A percentile compares a stretch with the other conserved stretches of the same genome.
phyloP scores from a whole-genome alignment of 495 filamentous ascomycete species.

The Tuber microsphaerosporum region DNA sequence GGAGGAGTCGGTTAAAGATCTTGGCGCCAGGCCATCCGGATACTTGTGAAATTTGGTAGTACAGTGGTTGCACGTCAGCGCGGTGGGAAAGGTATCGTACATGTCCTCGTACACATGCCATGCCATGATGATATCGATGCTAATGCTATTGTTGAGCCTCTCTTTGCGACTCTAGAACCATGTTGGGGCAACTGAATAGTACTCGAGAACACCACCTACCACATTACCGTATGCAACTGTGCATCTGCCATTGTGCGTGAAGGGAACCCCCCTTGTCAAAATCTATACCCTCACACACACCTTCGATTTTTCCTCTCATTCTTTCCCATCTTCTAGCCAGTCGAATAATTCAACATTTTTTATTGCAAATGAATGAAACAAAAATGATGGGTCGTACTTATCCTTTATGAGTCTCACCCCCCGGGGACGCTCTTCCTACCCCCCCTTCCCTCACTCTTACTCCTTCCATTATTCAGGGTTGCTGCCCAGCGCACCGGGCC shows the following conservation, averaged over 20 bases:
- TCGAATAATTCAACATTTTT: neutral
- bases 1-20: too few relatives aligned
- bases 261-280: neutral
- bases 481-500: slow-evolving; percentile 2
- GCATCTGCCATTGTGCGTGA: neutral
- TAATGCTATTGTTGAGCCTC: neutral
- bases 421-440: neutral
- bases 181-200: neutral
- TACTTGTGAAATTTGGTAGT: too few relatives aligned
- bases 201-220: neutral
- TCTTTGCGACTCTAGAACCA: neutral
- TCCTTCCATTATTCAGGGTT: neutral
- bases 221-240: neutral
- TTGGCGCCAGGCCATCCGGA: too few relatives aligned
- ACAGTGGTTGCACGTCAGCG: neutral
- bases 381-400: neutral
- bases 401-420: too few relatives aligned
- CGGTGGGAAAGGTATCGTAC: neutral
- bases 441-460: neutral
- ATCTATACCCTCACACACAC: neutral
- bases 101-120: neutral
- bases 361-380: slow-evolving; percentile 1
- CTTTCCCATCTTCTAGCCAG: neutral
- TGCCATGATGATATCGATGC: neutral
- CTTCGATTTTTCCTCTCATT: neutral